Percentiles rank a stretch among this genome's conserved stretches.
Conservation (phyloP, 352 stramenopile species). For the Phytophthora vignae region DNA sequence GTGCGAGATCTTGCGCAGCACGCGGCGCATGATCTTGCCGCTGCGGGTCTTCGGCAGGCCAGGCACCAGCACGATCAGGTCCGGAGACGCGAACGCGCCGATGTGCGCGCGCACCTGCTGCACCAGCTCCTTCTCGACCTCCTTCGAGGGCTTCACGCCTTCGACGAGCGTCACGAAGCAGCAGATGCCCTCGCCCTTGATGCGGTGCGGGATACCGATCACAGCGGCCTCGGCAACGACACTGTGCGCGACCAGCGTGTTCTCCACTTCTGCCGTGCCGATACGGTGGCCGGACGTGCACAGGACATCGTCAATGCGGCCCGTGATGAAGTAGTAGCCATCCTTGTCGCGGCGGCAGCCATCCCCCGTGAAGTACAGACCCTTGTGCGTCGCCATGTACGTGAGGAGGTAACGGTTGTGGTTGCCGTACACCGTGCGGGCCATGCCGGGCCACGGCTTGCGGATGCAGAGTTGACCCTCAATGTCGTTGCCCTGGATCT, state of each 20-base stretch:
- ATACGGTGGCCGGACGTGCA: constrained; percentile 95
- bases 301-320: constrained; percentile 98
- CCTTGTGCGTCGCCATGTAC: constrained; percentile 97
- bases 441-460: constrained; percentile 96
- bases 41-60: constrained; percentile 96
- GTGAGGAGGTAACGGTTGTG: constrained; percentile 96
- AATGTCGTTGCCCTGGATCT: constrained; percentile 84
- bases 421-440: constrained; percentile 95
- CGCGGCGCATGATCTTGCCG: constrained; percentile 99
- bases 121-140: constrained; percentile 76
- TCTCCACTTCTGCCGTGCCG: constrained; percentile 90
- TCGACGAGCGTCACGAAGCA: constrained; percentile 94
- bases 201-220: constrained; percentile 94
- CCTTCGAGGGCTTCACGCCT: constrained; percentile 70
- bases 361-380: constrained; percentile 98
- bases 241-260: constrained; percentile 92
- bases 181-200: constrained; percentile 97
- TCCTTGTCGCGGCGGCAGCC: constrained; percentile 91
- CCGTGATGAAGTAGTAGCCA: constrained; percentile 99
- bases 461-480: constrained; percentile 97
- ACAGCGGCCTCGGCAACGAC: constrained; percentile 95
- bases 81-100: constrained; percentile 96
- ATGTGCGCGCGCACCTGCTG: constrained; percentile 93
- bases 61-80: constrained; percentile 93
- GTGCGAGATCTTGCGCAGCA: constrained; percentile 98